Base-by-base conservation (phyloP, 495 filamentous ascomycete species). In the Cercophora scortea region DNA sequence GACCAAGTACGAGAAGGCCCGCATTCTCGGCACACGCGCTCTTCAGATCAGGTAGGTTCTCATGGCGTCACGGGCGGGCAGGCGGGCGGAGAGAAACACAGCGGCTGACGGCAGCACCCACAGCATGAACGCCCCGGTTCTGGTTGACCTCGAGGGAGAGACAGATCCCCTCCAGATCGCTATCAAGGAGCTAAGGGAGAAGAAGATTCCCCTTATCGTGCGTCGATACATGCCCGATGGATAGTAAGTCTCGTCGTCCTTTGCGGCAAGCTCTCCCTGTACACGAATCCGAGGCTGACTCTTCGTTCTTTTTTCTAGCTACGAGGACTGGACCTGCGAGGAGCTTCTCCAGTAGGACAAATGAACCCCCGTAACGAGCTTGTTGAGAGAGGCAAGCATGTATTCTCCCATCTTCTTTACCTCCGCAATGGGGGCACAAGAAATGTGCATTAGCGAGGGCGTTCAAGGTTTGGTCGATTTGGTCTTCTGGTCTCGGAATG, bases 291-390 rank as follows among this genome's bases (percentile, higher is more conserved):
- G 12, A 33, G 25, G n/a, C 19, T 45, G 49, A 47, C 36, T 39
- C 12, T 25, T 34, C 32, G 12, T 11, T 16, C 54, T 25, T 25
- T 25, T 25, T 25, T 25, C 25, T 25, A 96, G 92, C 73, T 98
- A 98, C 66, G 93, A 98, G 76, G 93, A 98, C 69, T 98, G 93
- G 93, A 93, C 89, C 48, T 95, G 90, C 72, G 93, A 98, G 73
- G 93, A 98, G 65, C 76, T 98, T 34, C 77, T 95, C 12, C 73
- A 78, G 55, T 72, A 58, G 61, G 25, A 42, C n/a, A 19, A 34
- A 17, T 44, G 16, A 45, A 39, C 32, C 39, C n/a, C 25, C 42
- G 13, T 38, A 19, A 47, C 39, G 42, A 45, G 16, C 15, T 40
- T 19, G 15, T 35, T 25, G 25, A 25, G 25, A 25, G 25, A 25